Evolutionary conservation across 2,329 filamentous ascomycete species (phyloP), one percentile per base, ranked within the genome.

Genomic region (Talaromyces sp.): DNA sequence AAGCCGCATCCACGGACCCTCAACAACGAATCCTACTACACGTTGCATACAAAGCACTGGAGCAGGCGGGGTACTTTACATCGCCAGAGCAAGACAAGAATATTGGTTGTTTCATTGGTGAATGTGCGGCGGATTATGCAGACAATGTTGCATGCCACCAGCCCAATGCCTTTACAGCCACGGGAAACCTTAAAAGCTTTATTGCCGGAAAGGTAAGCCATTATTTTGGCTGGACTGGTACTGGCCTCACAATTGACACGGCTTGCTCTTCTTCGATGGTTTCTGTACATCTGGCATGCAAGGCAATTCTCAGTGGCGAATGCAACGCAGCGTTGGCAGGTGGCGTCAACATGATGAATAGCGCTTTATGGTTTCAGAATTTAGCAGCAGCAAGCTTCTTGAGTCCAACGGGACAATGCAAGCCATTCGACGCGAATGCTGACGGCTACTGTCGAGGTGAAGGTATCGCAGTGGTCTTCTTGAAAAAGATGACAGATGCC

Each of bases 391-490:
- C 68, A 70, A 85, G 54, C 78, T 87, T 28, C 83, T 82, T 83
- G 0, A 80, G 75, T 1, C 79, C 83, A 31, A 78, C 79, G 0
- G 83, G 83, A 1, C 76, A 80, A 52, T 85, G 81, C 14, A 80
- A 78, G 57, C 82, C 78, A 71, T 82, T 75, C 72, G 76, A 79
- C 67, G 67, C 66, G 0, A 68, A 65, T 0, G 83, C 79, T 0
- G 70, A 82, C 64, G 83, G 82, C 5, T 83, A 77, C 68, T 82
- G 75, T 33, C 76, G 82, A 1, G 82, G 80, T 10, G 84, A 86
- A 58, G 83, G 82, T 2, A 70, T 83, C 18, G 77, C 77, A 0
- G 70, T 74, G 0, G 64, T 87, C 0, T 69, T 85, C 0, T 63
- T 87, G 0, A 86, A 86, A 67, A 73, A 68, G 1, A 67, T 85